Percentiles rank a stretch among this genome's conserved stretches.
phyloP scores from a whole-genome alignment of 192 early-diverging fungal species.

The Chytriomyces confervae region DNA sequence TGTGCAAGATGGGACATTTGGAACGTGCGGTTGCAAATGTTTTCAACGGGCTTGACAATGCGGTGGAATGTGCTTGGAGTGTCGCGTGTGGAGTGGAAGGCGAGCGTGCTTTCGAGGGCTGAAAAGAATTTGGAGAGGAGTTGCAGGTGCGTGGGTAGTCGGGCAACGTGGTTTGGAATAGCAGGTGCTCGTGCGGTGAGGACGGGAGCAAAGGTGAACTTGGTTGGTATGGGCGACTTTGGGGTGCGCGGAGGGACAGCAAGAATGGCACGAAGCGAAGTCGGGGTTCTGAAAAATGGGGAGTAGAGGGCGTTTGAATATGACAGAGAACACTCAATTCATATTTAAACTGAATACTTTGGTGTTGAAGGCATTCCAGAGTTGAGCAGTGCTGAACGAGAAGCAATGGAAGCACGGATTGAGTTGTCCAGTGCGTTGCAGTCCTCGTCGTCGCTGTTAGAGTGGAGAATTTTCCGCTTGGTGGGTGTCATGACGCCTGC shows the following conservation, averaged over 20 bases:
- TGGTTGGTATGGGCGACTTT: background rate
- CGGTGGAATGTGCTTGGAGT: slow-evolving; percentile 47
- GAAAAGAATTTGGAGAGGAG: slow-evolving; percentile 43
- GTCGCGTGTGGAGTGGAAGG: slow-evolving; percentile 34
- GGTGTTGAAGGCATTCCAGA: too few species aligned
- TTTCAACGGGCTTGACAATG: slow-evolving; percentile 57
- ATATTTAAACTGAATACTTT: too few species aligned
- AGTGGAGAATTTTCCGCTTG: too few species aligned
- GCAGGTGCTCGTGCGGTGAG: background rate
- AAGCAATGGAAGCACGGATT: too few species aligned
- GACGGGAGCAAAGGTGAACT: background rate
- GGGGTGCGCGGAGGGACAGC: background rate
- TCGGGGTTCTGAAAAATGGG: too few species aligned
- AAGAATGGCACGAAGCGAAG: too few species aligned
- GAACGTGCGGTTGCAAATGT: slow-evolving; percentile 59
- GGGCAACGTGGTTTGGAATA: background rate
- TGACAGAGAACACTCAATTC: too few species aligned
- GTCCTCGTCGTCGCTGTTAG: too few species aligned
- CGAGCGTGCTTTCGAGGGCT: slow-evolving; percentile 41
- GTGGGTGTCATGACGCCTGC: too few species aligned
- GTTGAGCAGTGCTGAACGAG: too few species aligned
- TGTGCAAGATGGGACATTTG: slow-evolving; percentile 56
- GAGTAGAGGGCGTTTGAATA: too few species aligned
- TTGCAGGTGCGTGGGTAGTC: slow-evolving; percentile 32
- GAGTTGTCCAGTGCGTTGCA: too few species aligned